Evolutionary conservation across 139 green algal species (phyloP).

Genomic region (Desmodesmus armatus): DNA sequence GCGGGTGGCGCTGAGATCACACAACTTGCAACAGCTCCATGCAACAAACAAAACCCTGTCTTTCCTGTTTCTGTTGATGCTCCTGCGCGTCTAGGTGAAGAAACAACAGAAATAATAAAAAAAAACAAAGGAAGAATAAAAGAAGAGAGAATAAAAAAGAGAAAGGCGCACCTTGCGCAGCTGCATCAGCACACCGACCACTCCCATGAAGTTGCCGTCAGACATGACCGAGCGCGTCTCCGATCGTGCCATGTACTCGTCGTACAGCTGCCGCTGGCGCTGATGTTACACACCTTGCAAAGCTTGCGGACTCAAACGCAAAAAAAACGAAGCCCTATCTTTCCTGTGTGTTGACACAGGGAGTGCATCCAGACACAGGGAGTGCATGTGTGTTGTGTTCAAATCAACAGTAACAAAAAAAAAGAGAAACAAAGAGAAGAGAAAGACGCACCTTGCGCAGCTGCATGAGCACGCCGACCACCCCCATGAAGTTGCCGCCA

Average conservation of each 20-base stretch:
- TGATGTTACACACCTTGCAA: too few species aligned
- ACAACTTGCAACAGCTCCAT: too few species aligned
- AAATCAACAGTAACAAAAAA: too few species aligned
- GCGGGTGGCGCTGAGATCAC: too few species aligned
- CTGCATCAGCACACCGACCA: conserved; percentile 98
- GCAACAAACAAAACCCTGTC: too few species aligned
- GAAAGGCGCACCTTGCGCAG: conserved; percentile 85
- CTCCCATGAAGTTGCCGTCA: conserved; percentile 89
- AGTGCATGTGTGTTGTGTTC: not conserved
- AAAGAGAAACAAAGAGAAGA: not conserved
- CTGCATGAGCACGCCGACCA: conserved; percentile 99
- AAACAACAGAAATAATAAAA: too few species aligned
- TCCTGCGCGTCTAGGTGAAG: not conserved
- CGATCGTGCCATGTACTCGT: conserved; percentile 92
- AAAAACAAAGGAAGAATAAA: too few species aligned
- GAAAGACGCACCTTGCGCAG: conserved; percentile 82
- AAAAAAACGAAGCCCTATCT: too few species aligned
- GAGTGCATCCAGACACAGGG: not conserved
- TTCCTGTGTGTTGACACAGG: too few species aligned
- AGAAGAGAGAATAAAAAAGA: not conserved
- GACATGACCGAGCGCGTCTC: conserved; percentile 77
- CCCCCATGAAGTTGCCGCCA: conserved; percentile 91
- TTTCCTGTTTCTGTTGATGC: too few species aligned
- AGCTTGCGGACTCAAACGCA: too few species aligned
- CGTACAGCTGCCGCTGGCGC: conserved; percentile 91